Evolutionary conservation across 2,329 filamentous ascomycete species (phyloP), one percentile per base, ranked within the genome.

Genomic region (Nothopassalora personata): DNA sequence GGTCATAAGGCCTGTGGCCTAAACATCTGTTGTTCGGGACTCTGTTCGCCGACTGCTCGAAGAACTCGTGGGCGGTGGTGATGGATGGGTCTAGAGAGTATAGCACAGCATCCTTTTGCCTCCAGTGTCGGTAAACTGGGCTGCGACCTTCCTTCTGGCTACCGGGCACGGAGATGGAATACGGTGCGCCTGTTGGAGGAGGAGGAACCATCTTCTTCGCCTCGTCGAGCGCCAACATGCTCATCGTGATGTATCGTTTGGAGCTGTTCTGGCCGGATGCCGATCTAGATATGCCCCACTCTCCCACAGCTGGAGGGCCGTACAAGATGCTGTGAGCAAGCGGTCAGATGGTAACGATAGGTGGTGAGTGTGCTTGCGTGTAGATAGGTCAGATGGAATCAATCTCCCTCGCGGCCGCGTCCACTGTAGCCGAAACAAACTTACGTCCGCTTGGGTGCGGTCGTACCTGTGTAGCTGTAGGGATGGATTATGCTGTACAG

Each of bases 121-220:
- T 84, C 85, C 87, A 95, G 75, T 96, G 88, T 62, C 94, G 85
- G 76, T 97, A 97, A 64, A 95, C 77, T 50, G 85, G 78, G 53
- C 83, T 88, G 66, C 91, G 86, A 60, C 86, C 89, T 52, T 89
- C 85, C 61, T 81, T 79, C 74, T 89, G 84, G 50, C 88, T 87
- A 62, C 89, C 89, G 0, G 91, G 87, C 19, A 99, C 69, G 11
- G 90, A 79, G 13, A 96, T 79, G 49, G 88, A 89, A 72, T 94
- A 94, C 1, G 91, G 89, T 52, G 84, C 79, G 64, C 91, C 91
- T 8, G 87, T 83, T 3, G 90, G 86, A 51, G 91, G 90, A 15
- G 83, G 81, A 58, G 77, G 72, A 54, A 80, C 76, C 58, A 90
- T 76, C 71, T 86, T 83, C 64, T 56, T 67, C 39, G 71, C 71